Evolutionary conservation across 768 basidiomycete species (phyloP), one percentile per base, ranked within the genome.

Genomic region (Boletus patriciae): DNA sequence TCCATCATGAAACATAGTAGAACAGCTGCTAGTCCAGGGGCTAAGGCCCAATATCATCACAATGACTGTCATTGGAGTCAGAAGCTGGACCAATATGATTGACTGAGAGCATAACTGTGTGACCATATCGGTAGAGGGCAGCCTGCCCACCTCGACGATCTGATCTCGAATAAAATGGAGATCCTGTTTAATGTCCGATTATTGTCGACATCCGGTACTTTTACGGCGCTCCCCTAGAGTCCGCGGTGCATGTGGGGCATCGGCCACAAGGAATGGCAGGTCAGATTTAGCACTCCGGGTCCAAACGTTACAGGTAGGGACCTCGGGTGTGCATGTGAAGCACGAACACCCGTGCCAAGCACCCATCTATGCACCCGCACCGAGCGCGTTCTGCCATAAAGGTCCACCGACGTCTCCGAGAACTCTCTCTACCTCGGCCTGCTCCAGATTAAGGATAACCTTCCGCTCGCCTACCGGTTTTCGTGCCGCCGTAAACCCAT

Each of bases 391-490:
- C 74, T 82, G 84, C 90, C 90, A 92, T 10, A 66, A 66, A 21
- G 72, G 61, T 16, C 89, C 88, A 7, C 92, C 94, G 19, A 91
- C 81, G 54, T 92, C 92, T 43, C 90, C 83, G 46, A 98, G 74
- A 25, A 92, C 89, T 52, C 92, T 79, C 72, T 94, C 92, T 0
- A 95, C 88, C 62, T 97, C 94, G 0, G 76, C 77, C 59, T 86
- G 83, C 69, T 96, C 94, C 59, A 96, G 67, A 65, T 92, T 93
- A n/a, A 95, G 74, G 57, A 92, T 73, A 1, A 96, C 77, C 63
- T 84, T 82, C 57, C 89, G 76, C 54, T 94, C 92, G 8, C 77
- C 80, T 43, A 80, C 79, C 1, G 76, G 70, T 64, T 88, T 91
- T 41, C 85, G 76, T 45, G 76, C 63, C 0, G 78, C 78, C 3